Evolutionary conservation across 2,329 filamentous ascomycete species (phyloP), one percentile per base, ranked within the genome.

Genomic region (Calonectria ilicicola): DNA sequence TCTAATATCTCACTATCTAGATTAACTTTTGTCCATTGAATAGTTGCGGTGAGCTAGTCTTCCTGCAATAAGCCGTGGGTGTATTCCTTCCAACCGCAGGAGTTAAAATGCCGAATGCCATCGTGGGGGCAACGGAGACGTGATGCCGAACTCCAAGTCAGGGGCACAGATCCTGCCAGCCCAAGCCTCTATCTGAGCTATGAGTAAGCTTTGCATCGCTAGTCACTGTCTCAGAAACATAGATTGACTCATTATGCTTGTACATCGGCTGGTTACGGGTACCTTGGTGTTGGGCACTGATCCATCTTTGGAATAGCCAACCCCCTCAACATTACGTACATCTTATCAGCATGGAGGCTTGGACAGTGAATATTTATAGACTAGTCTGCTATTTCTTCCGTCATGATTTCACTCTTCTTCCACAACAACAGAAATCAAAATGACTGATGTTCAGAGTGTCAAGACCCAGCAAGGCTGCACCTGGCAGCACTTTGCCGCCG

Each of bases 391-490:
- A 10, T 23, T 26, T 38, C 15, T 5, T 10, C 17, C n/a, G 5
- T 17, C 12, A 3, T 1, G 7, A 9, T 32, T 23, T 63, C 58
- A 46, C 29, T 12, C 40, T 19, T 38, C 29, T 29, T 21, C 26
- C 23, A n/a, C 32, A 62, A 21, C 26, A 42, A 47, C 49, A 60
- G 26, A 60, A 65, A 49, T 32, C 26, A 67, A 73, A 40, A 79
- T 79, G 77, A 70, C 77, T 10, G 77, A 79, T 67, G 74, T 79
- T 62, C 66, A 75, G 74, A 79, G 76, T 58, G 49, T 74, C 29
- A 67, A 76, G 19, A 70, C 74, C 69, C 77, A 79, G 67, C 74
- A 77, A 49, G 70, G 70, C 40, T 79, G 77, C 47, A 79, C 77
- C 0, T 72, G 77, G 67, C 74, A 79, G 63, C 77, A 76, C 62